Evolutionary conservation across 805 yeast species (phyloP).

Genomic region (Candida ortonii): DNA sequence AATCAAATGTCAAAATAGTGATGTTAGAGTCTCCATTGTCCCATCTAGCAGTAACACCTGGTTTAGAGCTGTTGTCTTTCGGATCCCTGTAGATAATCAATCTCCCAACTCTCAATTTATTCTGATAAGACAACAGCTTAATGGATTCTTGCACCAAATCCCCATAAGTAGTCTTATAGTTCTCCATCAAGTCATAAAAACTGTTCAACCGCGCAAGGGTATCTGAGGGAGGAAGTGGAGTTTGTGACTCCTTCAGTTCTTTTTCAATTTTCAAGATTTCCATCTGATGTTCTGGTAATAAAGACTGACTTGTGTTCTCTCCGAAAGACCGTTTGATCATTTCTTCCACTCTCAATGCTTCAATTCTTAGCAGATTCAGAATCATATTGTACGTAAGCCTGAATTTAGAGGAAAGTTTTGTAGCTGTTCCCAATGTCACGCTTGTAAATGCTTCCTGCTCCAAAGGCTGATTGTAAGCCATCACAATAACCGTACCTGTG

Average conservation of each 20-base stretch:
- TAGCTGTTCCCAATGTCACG: conserved; percentile 84
- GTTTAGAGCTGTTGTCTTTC: conserved; percentile 32
- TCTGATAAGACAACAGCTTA: conserved; percentile 45
- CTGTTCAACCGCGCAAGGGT: conserved; percentile 42
- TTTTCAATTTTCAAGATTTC: conserved; percentile 53
- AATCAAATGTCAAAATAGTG: conserved; percentile 44
- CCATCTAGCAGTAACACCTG: conserved; percentile 56
- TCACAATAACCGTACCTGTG: conserved; percentile 91
- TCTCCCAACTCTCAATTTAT: conserved; percentile 51
- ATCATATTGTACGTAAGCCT: conserved; percentile 95
- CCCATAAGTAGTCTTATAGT: conserved; percentile 43
- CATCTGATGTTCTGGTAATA: conserved; percentile 81
- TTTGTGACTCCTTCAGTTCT: conserved; percentile 34
- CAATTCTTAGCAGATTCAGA: conserved; percentile 83
- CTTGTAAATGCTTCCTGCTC: conserved; percentile 62
- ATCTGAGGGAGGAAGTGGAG: conserved; percentile 37
- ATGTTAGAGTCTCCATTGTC: conserved; percentile 33
- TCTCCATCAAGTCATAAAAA: conserved; percentile 42
- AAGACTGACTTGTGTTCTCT: conserved; percentile 82
- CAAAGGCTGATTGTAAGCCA: conserved; percentile 73
- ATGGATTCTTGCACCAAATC: conserved; percentile 48
- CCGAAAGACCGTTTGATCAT: conserved; percentile 95
- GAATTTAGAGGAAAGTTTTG: conserved; percentile 87
- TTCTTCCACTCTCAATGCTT: conserved; percentile 94
- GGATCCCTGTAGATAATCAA: conserved; percentile 55